These are phyloP conservation scores for Leonotis leonurus DNA, from an alignment of 257 asterid genomes.

Conservation along the genomic window DNA sequence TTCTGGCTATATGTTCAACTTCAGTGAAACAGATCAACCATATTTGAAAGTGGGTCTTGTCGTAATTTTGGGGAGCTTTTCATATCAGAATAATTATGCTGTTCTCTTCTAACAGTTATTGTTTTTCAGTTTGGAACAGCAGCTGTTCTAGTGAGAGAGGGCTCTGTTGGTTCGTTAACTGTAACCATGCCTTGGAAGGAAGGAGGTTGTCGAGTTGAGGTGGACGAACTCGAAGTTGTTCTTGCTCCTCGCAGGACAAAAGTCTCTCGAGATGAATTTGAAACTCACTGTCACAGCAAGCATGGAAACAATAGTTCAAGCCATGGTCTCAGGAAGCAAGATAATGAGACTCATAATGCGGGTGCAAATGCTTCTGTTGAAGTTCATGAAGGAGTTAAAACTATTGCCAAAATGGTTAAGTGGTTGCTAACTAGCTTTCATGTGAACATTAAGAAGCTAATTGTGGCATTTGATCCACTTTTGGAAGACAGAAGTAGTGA, in stretches of 20 bases:
- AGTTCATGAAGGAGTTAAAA: constrained; percentile 98
- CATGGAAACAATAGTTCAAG: constrained; percentile 16
- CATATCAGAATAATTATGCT: not conserved
- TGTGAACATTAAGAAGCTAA: constrained; percentile 60
- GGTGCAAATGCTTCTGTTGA: constrained; percentile 41
- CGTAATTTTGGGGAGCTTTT: not conserved
- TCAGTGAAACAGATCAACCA: not conserved
- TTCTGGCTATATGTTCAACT: not conserved
- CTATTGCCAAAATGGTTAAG: constrained; percentile 93
- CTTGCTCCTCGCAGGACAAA: constrained; percentile 53
- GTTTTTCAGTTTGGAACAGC: constrained; percentile 66
- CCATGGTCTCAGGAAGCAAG: constrained; percentile 35
- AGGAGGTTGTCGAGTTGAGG: constrained; percentile 76
- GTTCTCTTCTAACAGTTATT: constrained; percentile 12
- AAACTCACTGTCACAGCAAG: constrained; percentile 28
- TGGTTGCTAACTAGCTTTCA: constrained; percentile 86
- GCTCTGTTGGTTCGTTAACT: constrained; percentile 77
- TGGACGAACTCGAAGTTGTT: constrained; percentile 86
- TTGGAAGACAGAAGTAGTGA: constrained; percentile 36
- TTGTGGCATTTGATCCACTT: constrained; percentile 83
- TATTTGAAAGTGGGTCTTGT: not conserved
- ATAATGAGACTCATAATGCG: constrained; percentile 30
- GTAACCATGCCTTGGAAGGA: constrained; percentile 92
- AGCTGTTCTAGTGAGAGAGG: constrained; percentile 66
- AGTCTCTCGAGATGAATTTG: constrained; percentile 30